phyloP scores from a whole-genome alignment of 768 basidiomycete species.

The Clathrus columnatus region DNA sequence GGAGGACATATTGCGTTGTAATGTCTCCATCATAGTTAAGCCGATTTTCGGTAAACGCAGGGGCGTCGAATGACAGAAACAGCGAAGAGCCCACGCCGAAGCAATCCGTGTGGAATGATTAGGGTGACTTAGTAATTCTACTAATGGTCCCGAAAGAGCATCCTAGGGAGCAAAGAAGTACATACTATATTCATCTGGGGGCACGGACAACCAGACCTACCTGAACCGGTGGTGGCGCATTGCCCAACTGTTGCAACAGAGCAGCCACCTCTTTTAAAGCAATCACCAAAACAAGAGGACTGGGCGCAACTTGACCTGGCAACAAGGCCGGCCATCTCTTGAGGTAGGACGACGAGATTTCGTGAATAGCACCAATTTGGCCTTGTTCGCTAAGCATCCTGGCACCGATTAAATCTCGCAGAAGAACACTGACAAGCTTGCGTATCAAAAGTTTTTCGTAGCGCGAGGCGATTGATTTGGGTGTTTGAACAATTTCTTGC shows the following conservation, averaged over 20 bases:
- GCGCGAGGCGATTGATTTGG: slow-evolving; percentile 41
- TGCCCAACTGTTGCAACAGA: slow-evolving; percentile 81
- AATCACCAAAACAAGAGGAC: slow-evolving; percentile 57
- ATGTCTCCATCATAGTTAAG: slow-evolving; percentile 64
- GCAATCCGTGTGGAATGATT: slow-evolving; percentile 80
- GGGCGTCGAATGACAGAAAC: slow-evolving; percentile 87
- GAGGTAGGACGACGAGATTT: slow-evolving; percentile 71
- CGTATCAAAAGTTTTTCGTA: slow-evolving; percentile 71
- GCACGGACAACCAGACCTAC: slow-evolving; percentile 26
- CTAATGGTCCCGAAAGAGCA: slow-evolving; percentile 73
- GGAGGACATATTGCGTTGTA: slow-evolving; percentile 74
- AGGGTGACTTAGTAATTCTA: slow-evolving; percentile 80
- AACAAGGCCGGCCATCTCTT: slow-evolving; percentile 92
- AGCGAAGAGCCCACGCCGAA: slow-evolving; percentile 79
- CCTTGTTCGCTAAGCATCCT: slow-evolving; percentile 89
- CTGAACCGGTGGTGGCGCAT: slow-evolving; percentile 84
- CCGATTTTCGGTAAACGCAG: slow-evolving; percentile 75
- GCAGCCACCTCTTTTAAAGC: slow-evolving; percentile 79
- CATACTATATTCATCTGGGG: background rate
- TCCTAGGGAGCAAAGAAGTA: slow-evolving; percentile 39
- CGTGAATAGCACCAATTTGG: slow-evolving; percentile 85
- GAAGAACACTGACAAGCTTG: slow-evolving; percentile 63
- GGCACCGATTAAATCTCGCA: slow-evolving; percentile 81
- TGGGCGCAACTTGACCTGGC: slow-evolving; percentile 71
- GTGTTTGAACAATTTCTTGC: slow-evolving; percentile 60